phyloP scores from a whole-genome alignment of 2,329 filamentous ascomycete species.

The Exophiala mesophila region DNA sequence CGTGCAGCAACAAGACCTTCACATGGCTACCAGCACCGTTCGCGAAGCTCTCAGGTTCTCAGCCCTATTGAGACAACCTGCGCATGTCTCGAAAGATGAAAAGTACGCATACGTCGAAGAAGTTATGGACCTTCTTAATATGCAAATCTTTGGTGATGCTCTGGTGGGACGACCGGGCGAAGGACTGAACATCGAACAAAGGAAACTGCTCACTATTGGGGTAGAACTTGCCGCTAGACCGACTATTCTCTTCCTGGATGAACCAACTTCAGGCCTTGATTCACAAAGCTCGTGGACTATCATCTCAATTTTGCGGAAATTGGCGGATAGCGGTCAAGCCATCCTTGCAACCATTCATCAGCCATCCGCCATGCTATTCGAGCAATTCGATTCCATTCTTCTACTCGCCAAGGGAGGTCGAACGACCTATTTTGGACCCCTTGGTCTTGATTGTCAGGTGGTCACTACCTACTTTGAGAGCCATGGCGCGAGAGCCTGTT shows the following conservation, averaged over 20 bases:
- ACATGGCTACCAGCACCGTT: slow-evolving; percentile 61
- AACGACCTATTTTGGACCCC: slow-evolving; percentile 63
- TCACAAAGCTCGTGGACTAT: slow-evolving; percentile 62
- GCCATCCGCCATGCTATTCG: slow-evolving; percentile 83
- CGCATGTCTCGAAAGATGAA: slow-evolving; percentile 53
- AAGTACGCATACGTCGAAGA: slow-evolving; percentile 65
- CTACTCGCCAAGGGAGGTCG: slow-evolving; percentile 60
- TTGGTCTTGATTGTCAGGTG: slow-evolving; percentile 52
- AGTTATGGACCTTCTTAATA: slow-evolving; percentile 62
- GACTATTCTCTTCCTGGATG: slow-evolving; percentile 62
- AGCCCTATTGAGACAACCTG: slow-evolving; percentile 57
- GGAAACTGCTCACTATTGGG: slow-evolving; percentile 59
- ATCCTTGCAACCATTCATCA: slow-evolving; percentile 92
- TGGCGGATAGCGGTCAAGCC: slow-evolving; percentile 60
- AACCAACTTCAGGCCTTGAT: slow-evolving; percentile 59
- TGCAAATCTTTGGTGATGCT: slow-evolving; percentile 61
- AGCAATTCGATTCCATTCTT: slow-evolving; percentile 63
- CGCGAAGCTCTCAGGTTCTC: slow-evolving; percentile 63
- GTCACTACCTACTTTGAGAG: slow-evolving; percentile 60
- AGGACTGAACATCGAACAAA: slow-evolving; percentile 60
- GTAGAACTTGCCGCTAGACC: slow-evolving; percentile 75
- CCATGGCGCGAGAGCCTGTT: slow-evolving; percentile 60
- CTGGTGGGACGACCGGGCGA: slow-evolving; percentile 56
- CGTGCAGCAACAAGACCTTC: slow-evolving; percentile 61
- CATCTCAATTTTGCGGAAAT: slow-evolving; percentile 56